Base-by-base conservation (phyloP, 1,139 yeast genomes). In the Debaryomycetaceae sp. region DNA sequence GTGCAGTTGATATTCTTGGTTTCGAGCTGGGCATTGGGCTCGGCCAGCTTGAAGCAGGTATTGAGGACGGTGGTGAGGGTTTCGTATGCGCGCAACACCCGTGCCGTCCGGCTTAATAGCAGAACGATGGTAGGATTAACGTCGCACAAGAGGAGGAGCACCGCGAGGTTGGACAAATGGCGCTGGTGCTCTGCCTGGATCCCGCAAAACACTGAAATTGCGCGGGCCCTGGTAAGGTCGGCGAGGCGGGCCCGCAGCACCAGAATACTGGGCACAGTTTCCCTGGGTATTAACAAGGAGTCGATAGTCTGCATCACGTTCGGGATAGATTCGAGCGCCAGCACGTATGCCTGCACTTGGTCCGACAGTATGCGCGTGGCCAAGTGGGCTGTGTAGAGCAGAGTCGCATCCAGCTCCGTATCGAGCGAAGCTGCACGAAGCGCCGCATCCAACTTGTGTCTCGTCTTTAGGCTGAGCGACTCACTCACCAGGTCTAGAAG, bases 91-190 rank as follows among this genome's bases (percentile, higher is more conserved):
- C 39, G 37, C 26, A 60, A 48, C 33, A 45, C 53, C 13, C 33
- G 31, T 20, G 55, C 36, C 1, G 57, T 43, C 28, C 43, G 43
- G 27, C 53, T 55, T 15, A 61, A 42, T 18, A 60, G 40, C 8
- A 38, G 35, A 10, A 50, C 35, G 16, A 57, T 46, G 15, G 46
- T 41, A 2, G 47, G 49, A 27, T 52, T 53, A 13, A 45, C 43
- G 30, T 60, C 67, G 23, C 60, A 53, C 2, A 65, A 54, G 16
- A 63, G 36, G 21, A 65, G 40, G 21, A 67, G 40, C 14, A 64
- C 41, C 14, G 56, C 37, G 30, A 55, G 41, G 28, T 45, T 50
- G 18, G 47, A 30, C 28, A 55, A 43, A 13, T 53, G 37, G 4
- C 32, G 38, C 24, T 48, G 52, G 35, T 60, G 66, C 5, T 35